phyloP scores from a whole-genome alignment of 2,329 filamentous ascomycete species.

The Celoporthe dispersa region DNA sequence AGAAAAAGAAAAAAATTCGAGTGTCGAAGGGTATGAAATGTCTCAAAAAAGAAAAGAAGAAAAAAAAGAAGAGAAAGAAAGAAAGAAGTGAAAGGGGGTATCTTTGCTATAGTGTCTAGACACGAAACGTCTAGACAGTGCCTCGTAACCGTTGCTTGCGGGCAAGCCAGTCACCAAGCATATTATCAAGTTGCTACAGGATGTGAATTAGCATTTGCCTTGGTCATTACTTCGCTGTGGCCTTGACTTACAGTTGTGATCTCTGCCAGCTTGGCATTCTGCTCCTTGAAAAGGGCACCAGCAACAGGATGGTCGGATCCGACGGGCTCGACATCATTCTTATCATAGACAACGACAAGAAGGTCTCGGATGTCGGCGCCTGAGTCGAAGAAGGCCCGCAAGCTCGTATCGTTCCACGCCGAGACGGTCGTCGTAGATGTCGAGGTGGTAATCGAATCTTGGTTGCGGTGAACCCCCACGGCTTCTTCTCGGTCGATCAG shows the following conservation, averaged over 20 bases:
- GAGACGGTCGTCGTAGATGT: slow-evolving; percentile 61
- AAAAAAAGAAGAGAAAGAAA: too few species aligned
- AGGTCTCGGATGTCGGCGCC: slow-evolving; percentile 87
- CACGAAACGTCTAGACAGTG: slow-evolving; percentile 41
- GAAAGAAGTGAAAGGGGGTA: slow-evolving; percentile 14
- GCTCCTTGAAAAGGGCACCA: slow-evolving; percentile 79
- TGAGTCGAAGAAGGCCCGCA: slow-evolving; percentile 90
- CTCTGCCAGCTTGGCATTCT: slow-evolving; percentile 82
- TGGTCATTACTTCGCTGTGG: background rate
- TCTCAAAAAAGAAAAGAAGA: too few species aligned
- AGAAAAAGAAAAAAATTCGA: background rate
- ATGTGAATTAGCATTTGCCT: slow-evolving; percentile 32
- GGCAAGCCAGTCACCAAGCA: slow-evolving; percentile 82
- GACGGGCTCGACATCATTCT: slow-evolving; percentile 78
- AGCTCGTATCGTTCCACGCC: slow-evolving; percentile 83
- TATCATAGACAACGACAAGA: slow-evolving; percentile 90
- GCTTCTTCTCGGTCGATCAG: slow-evolving; percentile 55
- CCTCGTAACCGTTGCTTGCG: slow-evolving; percentile 67
- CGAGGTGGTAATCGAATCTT: slow-evolving; percentile 57
- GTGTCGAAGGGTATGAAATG: slow-evolving; percentile 7
- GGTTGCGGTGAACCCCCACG: slow-evolving; percentile 45
- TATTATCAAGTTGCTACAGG: slow-evolving; percentile 75
- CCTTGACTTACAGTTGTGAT: slow-evolving; percentile 72
- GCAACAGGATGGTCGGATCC: slow-evolving; percentile 86
- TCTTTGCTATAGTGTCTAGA: slow-evolving; percentile 18